Conservation (phyloP, 176 grass and related monocot genomes). For the Hsuehochloa calcarea region DNA sequence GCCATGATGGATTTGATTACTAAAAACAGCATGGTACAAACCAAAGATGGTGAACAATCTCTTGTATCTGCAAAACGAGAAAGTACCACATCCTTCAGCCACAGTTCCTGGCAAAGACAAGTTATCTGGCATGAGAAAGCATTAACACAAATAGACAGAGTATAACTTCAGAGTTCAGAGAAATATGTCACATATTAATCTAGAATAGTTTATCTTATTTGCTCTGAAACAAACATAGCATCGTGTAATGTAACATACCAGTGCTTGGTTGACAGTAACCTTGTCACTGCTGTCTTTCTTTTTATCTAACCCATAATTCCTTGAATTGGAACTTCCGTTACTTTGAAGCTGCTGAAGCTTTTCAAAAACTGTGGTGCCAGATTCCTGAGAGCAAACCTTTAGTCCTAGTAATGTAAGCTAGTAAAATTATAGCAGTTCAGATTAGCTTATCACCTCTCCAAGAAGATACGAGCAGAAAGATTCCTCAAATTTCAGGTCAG, state of each 20-base stretch:
- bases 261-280: constrained; percentile 56
- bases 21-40: constrained; percentile 40
- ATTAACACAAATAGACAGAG: constrained; percentile 25
- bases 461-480: constrained; percentile 91
- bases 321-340: constrained; percentile 61
- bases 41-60: constrained; percentile 82
- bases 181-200: neutral
- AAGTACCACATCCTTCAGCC: constrained; percentile 80
- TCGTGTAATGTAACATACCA: constrained; percentile 55
- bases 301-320: constrained; percentile 49
- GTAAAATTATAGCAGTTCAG: constrained; percentile 14
- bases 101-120: constrained; percentile 75
- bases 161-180: neutral
- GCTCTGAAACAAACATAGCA: constrained; percentile 12
- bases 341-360: constrained; percentile 76
- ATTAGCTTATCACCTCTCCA: constrained; percentile 67
- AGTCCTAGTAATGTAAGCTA: constrained; percentile 26
- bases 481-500: constrained; percentile 87
- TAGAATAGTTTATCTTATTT: neutral
- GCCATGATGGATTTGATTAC: constrained; percentile 22
- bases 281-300: constrained; percentile 62
- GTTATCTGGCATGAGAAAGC: constrained; percentile 48
- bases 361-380: constrained; percentile 60
- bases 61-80: constrained; percentile 76
- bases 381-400: constrained; percentile 59